These are phyloP conservation scores for Leersia perrieri DNA, from an alignment of 176 grass and related monocot species.

Conservation along the genomic window DNA sequence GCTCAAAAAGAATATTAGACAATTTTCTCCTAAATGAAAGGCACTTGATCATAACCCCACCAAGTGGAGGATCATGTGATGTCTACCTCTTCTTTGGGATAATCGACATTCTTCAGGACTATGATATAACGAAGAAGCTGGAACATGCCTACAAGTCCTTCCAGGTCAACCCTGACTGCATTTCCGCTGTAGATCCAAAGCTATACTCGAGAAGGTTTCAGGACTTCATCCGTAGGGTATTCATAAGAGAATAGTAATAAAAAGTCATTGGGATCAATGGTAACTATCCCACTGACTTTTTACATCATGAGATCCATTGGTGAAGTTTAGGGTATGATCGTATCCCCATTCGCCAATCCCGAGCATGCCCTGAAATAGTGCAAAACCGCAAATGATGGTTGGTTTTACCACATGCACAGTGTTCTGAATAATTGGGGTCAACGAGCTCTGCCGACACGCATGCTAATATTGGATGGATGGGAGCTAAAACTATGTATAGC, in stretches of 20 bases:
- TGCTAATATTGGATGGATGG: conserved; percentile 40
- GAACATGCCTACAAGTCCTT: conserved; percentile 92
- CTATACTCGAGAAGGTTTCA: conserved; percentile 87
- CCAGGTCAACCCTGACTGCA: conserved; percentile 67
- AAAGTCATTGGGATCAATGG: conserved; percentile 9
- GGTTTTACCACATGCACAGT: conserved; percentile 18
- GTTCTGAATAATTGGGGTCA: conserved; percentile 42
- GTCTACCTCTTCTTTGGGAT: conserved; percentile 87
- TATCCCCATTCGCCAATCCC: conserved; percentile 41
- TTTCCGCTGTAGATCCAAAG: conserved; percentile 83
- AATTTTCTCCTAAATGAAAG: conserved; percentile 47
- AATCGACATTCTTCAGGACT: conserved; percentile 71
- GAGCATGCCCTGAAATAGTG: conserved; percentile 45
- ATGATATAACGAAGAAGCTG: conserved; percentile 72
- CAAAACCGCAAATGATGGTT: conserved; percentile 19
- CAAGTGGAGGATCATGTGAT: conserved; percentile 40
- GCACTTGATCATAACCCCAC: conserved; percentile 37
- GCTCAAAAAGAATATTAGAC: conserved; percentile 37
- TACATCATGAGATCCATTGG: conserved; percentile 43
- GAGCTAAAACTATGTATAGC: conserved; percentile 39
- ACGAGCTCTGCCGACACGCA: conserved; percentile 51
- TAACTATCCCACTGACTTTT: conserved; percentile 20
- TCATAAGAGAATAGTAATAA: conserved; percentile 44
- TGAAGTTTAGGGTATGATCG: conserved; percentile 39
- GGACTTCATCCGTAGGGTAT: conserved; percentile 74